A percentile compares a stretch with the other conserved stretches of the same genome.
Evolutionary conservation across 345 rosid genomes (phyloP).

Genomic region (Cardiospermum halicacabum): DNA sequence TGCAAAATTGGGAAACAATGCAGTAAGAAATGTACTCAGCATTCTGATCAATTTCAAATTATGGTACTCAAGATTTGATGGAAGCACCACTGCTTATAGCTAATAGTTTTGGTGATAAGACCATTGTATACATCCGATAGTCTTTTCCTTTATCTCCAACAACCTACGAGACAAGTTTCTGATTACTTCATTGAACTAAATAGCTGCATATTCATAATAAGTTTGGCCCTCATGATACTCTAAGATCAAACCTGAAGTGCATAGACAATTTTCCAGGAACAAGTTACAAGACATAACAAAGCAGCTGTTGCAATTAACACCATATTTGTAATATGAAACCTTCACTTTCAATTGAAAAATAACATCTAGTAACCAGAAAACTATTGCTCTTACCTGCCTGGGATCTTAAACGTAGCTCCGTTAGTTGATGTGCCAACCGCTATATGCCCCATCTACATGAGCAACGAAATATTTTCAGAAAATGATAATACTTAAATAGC

Average conservation of each 20-base stretch:
- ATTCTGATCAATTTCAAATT: no score
- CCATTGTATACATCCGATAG: neutral
- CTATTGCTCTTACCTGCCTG: constrained; percentile 62
- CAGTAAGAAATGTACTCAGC: neutral
- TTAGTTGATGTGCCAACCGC: constrained; percentile 98
- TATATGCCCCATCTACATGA: constrained; percentile 61
- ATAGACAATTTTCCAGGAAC: no score
- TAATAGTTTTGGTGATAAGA: neutral
- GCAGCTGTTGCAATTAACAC: no score
- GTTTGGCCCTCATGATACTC: neutral
- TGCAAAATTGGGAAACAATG: neutral
- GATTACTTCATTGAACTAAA: neutral
- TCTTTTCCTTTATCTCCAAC: neutral
- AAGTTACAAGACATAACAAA: no score
- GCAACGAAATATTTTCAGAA: constrained; percentile 12
- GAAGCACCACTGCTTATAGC: no score
- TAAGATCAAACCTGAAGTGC: neutral
- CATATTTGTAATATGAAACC: no score
- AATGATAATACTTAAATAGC: neutral
- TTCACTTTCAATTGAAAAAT: neutral
- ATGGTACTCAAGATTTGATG: no score
- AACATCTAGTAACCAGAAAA: neutral
- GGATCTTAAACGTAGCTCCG: constrained; percentile 93
- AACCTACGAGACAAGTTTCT: neutral
- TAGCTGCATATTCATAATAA: neutral